phyloP scores from a whole-genome alignment of 768 basidiomycete species.

The Clavulina sp. region DNA sequence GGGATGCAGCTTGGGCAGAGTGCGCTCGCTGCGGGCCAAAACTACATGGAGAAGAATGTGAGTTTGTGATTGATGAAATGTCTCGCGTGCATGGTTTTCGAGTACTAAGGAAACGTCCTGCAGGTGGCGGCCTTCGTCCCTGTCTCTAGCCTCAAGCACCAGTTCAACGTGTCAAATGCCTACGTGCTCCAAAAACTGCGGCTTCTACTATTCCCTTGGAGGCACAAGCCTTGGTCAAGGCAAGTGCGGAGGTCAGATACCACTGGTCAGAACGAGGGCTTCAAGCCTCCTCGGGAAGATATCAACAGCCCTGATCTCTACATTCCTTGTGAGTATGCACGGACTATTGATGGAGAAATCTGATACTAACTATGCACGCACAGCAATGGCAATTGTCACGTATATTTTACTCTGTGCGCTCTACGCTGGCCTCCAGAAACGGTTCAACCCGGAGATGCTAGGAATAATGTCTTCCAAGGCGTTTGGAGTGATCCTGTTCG shows the following conservation, averaged over 20 bases:
- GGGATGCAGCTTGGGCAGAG: conserved; percentile 89
- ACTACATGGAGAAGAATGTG: conserved; percentile 90
- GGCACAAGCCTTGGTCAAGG: conserved; percentile 74
- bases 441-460: conserved; percentile 79
- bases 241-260: conserved; percentile 42
- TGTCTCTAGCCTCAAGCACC: conserved; percentile 59
- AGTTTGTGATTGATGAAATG: conserved; percentile 15
- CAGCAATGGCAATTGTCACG: conserved; percentile 91
- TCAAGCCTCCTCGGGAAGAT: conserved; percentile 80
- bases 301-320: conserved; percentile 94
- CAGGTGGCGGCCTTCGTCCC: conserved; percentile 75
- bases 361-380: not conserved
- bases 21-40: conserved; percentile 85
- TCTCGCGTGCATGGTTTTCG: not conserved
- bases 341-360: conserved; percentile 11
- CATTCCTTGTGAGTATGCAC: conserved; percentile 52
- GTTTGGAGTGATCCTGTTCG: conserved; percentile 65
- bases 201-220: conserved; percentile 88
- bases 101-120: not conserved
- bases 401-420: conserved; percentile 84
- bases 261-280: conserved; percentile 50
- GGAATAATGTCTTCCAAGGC: conserved; percentile 76
- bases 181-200: conserved; percentile 85
- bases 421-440: conserved; percentile 60
- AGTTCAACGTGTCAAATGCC: conserved; percentile 90